phyloP scores from a whole-genome alignment of 2,329 filamentous ascomycete species.

The Xylariaceae sp. region DNA sequence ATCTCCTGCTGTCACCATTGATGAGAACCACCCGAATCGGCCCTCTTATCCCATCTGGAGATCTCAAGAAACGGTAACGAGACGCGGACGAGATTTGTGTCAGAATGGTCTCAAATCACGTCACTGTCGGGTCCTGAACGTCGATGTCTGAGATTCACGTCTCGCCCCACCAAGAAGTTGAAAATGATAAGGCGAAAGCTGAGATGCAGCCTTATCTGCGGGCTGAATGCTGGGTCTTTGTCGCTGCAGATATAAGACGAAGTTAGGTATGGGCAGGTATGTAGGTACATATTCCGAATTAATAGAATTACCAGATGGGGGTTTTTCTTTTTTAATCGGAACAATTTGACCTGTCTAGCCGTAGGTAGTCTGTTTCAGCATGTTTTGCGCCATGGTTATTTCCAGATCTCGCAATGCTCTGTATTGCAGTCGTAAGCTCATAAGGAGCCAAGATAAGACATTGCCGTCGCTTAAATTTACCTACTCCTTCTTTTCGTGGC shows the following conservation, averaged over 20 bases:
- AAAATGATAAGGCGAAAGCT: constrained; percentile 9
- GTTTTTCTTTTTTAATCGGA: no score
- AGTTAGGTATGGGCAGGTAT: no score
- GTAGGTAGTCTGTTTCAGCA: no score
- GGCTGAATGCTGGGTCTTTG: constrained; percentile 4
- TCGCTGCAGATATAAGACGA: neutral
- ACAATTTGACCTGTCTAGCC: no score
- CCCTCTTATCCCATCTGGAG: neutral
- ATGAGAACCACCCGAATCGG: neutral
- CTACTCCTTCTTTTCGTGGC: neutral
- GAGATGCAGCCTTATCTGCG: constrained; percentile 9
- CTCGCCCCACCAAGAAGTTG: constrained; percentile 10
- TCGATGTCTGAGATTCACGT: neutral
- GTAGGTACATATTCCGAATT: neutral
- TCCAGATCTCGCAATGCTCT: no score
- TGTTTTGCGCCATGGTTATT: no score
- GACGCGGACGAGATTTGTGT: neutral
- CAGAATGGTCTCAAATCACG: neutral
- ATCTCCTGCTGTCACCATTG: neutral
- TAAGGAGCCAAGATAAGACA: no score
- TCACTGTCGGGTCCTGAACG: neutral
- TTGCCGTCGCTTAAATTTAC: neutral
- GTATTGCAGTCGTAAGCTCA: no score
- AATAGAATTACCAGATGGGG: no score
- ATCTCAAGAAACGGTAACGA: neutral